These are phyloP conservation scores for Starmera stellimalicola DNA, from an alignment of 1,139 yeast genomes.

Conservation along the genomic window DNA sequence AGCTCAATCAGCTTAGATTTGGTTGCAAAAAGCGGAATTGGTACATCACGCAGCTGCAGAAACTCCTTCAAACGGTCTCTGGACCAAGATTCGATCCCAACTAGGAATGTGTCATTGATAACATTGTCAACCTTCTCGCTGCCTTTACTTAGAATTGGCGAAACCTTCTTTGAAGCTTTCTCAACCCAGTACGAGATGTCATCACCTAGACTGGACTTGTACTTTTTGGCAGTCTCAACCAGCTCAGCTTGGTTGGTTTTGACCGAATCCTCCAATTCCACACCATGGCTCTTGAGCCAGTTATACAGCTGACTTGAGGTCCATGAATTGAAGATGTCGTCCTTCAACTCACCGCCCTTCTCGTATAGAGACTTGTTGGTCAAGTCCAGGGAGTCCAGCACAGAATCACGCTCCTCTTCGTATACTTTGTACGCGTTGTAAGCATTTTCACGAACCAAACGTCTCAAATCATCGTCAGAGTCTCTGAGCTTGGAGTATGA, in stretches of 20 bases:
- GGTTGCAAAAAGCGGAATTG: conserved; percentile 36
- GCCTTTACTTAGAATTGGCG: conserved; percentile 25
- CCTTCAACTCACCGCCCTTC: conserved; percentile 31
- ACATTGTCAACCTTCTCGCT: conserved; percentile 22
- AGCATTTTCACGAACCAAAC: conserved; percentile 32
- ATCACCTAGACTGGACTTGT: conserved; percentile 23
- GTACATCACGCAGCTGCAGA: conserved; percentile 41
- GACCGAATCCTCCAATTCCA: conserved; percentile 27
- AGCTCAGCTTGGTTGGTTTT: conserved; percentile 28
- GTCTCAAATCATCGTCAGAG: conserved; percentile 33
- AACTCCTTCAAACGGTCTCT: conserved; percentile 40
- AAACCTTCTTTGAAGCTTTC: conserved; percentile 22
- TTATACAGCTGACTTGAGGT: conserved; percentile 32
- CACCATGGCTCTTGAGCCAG: conserved; percentile 38
- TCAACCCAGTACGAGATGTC: conserved; percentile 33
- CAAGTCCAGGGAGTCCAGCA: conserved; percentile 32
- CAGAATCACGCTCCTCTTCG: conserved; percentile 28
- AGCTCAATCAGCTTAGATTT: conserved; percentile 37
- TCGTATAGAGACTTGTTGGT: conserved; percentile 29
- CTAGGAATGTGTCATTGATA: conserved; percentile 35
- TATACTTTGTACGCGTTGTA: conserved; percentile 29
- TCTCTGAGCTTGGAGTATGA: conserved; percentile 29
- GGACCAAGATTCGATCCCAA: conserved; percentile 39
- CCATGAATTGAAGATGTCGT: conserved; percentile 40
- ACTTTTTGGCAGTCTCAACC: conserved; percentile 27